A percentile compares a stretch with the other conserved stretches of the same genome.
phyloP scores from a whole-genome alignment of 1,139 yeast genomes.

The Pichia sp. region DNA sequence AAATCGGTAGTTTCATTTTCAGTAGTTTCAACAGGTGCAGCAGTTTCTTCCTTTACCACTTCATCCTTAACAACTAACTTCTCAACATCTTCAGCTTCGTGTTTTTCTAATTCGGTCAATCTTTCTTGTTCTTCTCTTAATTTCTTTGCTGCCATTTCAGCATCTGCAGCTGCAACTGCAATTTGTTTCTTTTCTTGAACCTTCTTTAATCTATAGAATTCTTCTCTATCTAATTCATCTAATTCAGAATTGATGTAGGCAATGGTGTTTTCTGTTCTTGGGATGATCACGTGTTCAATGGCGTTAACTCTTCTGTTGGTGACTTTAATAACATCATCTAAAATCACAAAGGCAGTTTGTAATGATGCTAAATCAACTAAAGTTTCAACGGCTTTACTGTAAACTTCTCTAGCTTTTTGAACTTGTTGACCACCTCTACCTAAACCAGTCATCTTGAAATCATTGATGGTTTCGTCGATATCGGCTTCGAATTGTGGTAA shows the following conservation, averaged over 20 bases:
- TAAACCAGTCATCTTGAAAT: constrained; percentile 92
- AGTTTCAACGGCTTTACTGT: constrained; percentile 94
- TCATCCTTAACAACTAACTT: constrained; percentile 17
- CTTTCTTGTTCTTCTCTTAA: constrained; percentile 16
- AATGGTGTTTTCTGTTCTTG: constrained; percentile 96
- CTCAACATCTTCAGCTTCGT: constrained; percentile 23
- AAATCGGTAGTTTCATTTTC: constrained; percentile 31
- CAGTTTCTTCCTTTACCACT: constrained; percentile 7
- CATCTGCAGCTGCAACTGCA: constrained; percentile 65
- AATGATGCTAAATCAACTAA: constrained; percentile 92
- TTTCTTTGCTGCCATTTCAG: constrained; percentile 42
- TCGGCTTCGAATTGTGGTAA: constrained; percentile 90
- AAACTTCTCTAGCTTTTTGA: constrained; percentile 89
- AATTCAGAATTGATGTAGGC: constrained; percentile 91
- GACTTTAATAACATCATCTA: constrained; percentile 96
- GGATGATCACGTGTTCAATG: constrained; percentile 96
- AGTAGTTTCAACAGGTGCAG: not conserved
- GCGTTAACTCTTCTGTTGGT: constrained; percentile 99
- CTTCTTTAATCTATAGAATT: constrained; percentile 92
- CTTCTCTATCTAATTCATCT: constrained; percentile 98
- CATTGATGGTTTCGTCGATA: constrained; percentile 82
- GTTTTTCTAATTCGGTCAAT: constrained; percentile 21
- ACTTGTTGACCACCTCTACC: constrained; percentile 99
- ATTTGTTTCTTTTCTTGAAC: constrained; percentile 96
- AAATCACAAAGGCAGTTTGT: constrained; percentile 92